Evolutionary conservation across 2,329 filamentous ascomycete genomes (phyloP).

Genomic region (Magnaporthiopsis rhizophila): DNA sequence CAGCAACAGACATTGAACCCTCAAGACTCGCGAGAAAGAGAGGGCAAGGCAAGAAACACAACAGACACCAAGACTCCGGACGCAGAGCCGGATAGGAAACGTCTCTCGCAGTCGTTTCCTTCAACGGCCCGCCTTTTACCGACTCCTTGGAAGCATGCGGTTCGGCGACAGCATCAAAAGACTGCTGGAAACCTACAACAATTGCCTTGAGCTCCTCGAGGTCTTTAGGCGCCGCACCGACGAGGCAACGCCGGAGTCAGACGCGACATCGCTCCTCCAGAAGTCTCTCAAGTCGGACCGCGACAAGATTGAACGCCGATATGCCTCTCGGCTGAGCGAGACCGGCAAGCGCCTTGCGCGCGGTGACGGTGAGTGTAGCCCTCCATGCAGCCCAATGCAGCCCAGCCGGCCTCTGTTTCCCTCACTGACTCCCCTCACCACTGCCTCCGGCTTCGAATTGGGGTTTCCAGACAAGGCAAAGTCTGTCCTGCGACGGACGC

Average conservation of each 20-base stretch:
- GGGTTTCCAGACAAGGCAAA: neutral
- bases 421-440: neutral
- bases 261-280: conserved; percentile 22
- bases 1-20: neutral
- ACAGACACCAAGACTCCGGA: neutral
- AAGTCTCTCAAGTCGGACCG: conserved; percentile 31
- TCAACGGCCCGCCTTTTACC: neutral
- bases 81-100: neutral
- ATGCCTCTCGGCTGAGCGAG: conserved; percentile 31
- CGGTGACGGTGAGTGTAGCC: conserved; percentile 36
- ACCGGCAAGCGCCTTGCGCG: conserved; percentile 33
- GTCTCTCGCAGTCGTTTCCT: neutral
- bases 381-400: neutral
- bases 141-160: conserved; percentile 18
- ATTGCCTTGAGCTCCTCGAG: conserved; percentile 34
- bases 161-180: conserved; percentile 36
- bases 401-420: neutral
- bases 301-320: conserved; percentile 32
- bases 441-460: neutral
- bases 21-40: neutral
- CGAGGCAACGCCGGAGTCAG: neutral
- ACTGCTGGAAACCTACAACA: conserved; percentile 39
- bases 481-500: conserved; percentile 30
- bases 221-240: conserved; percentile 16
- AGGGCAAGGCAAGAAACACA: neutral